Evolutionary conservation across 2,329 filamentous ascomycete species (phyloP), one percentile per base, ranked within the genome.

Genomic region (Ophiocordyceps camponoti-floridani): DNA sequence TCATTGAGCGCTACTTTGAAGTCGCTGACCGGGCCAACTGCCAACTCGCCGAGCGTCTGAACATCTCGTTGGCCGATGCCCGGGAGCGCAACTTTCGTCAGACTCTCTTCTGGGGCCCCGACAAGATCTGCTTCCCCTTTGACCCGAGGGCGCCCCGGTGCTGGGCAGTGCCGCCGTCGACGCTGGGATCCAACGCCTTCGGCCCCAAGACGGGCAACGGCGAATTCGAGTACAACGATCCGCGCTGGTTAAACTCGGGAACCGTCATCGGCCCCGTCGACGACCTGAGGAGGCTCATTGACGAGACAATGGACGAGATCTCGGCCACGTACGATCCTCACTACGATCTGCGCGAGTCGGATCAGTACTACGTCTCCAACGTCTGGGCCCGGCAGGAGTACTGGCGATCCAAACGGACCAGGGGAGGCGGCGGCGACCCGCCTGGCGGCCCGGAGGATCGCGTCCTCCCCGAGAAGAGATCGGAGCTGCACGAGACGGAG

Each of bases 1-100:
- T 83, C 50, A 68, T 84, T 26, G 62, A 70, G 49, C 69, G 79
- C 40, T 84, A 82, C 56, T 72, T 77, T 49, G 60, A 65, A 13
- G 60, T 75, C 14, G 55, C 72, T 16, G 60, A 64, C n/a, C 64
- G 66, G 43, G 71, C 69, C 27, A 75, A 82, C 49, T 56, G 59
- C 30, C 65, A 69, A 26, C 58, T 80, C 40, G 59, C 62, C 33
- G 57, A 64, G 43, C 67, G 64, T 37, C 75, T 76, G 49, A 70
- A 70, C 2, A 53, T 60, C 43, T 54, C 52, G 19, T 50, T 57
- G 16, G 47, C 56, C 44, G 55, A 61, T 35, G 48, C 54, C n/a
- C 53, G 56, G 26, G 47, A 48, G 14, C 54, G 51, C 5, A 57
- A 59, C 14, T 45, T 64, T 12, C 55, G 57, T 31, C 61, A 63